Base-by-base conservation (phyloP, 1,139 yeast genomes). In the Maudiozyma humilis region DNA sequence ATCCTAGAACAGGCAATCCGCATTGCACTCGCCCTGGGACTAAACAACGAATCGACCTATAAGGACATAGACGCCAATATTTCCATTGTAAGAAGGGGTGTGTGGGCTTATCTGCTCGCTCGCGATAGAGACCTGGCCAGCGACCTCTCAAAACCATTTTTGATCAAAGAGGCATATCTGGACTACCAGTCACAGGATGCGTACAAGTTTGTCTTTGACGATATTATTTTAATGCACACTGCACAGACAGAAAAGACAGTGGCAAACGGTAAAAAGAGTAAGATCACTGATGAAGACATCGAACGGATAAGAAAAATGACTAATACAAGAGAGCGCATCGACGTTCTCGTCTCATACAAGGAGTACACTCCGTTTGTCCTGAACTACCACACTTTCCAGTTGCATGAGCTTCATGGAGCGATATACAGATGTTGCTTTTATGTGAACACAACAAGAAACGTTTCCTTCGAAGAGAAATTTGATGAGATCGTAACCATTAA, bases 1-100 rank as follows among this genome's bases (percentile, higher is more conserved):
- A 38, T 52, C 4, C 46, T 52, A 15, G 34, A 43, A n/a, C 48
- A 46, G 15, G 53, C 55, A 5, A 43, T 44, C 16, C 37, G 46
- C 27, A 41, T 47, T 16, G 49, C 51, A 3, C 30, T 47, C 14
- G 42, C 44, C 14, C 32, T 51, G 6, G 50, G 50, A 3, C 39
- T 52, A 6, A 40, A 48, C 27, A 40, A 36, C 25, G 30, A 44
- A n/a, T 42, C 47, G 10, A 41, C 47, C n/a, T 52, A 49, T 36
- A 30, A 47, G 1, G 32, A 36, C 14, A 25, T 52, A 19, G 32
- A 42, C 3, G 20, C 35, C n/a, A 31, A 44, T 15, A 47, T 40
- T 13, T 40, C 40, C 3, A 18, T 43, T 3, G 37, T 36, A 15
- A 40, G 38, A 13, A 44, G 43, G 20, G 42, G 41, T n/a, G 34